A percentile compares a stretch with the other conserved stretches of the same genome.
Evolutionary conservation across 176 grass and related monocot genomes (phyloP).

Genomic region (Ensete glaucum): DNA sequence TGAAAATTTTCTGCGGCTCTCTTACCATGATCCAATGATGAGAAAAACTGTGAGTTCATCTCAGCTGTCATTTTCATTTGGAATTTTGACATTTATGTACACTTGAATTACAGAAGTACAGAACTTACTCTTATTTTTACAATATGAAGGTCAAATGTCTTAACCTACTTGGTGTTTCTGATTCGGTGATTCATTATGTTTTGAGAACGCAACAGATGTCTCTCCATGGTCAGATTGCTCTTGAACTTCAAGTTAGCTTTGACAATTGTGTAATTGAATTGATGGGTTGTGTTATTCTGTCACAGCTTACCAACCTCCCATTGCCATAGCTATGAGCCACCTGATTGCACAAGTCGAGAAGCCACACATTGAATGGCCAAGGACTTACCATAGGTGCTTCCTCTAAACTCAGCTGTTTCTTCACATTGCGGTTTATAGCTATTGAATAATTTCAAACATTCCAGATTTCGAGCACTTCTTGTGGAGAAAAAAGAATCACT

Average conservation of each 20-base stretch:
- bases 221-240: constrained; percentile 39
- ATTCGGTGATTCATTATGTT: constrained; percentile 73
- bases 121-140: constrained; percentile 14
- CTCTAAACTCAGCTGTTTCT: background rate
- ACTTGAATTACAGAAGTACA: constrained; percentile 1
- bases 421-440: constrained; percentile 3
- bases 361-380: constrained; percentile 96
- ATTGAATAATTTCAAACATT: constrained; percentile 16
- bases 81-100: background rate
- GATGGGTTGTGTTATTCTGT: constrained; percentile 28
- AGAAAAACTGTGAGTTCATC: constrained; percentile 67
- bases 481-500: constrained; percentile 68
- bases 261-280: constrained; percentile 25
- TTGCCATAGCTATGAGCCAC: constrained; percentile 68
- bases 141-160: constrained; percentile 65
- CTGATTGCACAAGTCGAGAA: constrained; percentile 90
- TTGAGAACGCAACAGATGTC: constrained; percentile 72
- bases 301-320: constrained; percentile 78
- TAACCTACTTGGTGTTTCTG: constrained; percentile 73
- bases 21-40: constrained; percentile 95
- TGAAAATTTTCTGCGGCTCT: constrained; percentile 74
- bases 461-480: constrained; percentile 63
- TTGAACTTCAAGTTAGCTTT: background rate
- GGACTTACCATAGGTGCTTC: constrained; percentile 64
- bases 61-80: background rate